Conservation (phyloP, 2,329 filamentous ascomycete species). For the Fusarium subglutinans region DNA sequence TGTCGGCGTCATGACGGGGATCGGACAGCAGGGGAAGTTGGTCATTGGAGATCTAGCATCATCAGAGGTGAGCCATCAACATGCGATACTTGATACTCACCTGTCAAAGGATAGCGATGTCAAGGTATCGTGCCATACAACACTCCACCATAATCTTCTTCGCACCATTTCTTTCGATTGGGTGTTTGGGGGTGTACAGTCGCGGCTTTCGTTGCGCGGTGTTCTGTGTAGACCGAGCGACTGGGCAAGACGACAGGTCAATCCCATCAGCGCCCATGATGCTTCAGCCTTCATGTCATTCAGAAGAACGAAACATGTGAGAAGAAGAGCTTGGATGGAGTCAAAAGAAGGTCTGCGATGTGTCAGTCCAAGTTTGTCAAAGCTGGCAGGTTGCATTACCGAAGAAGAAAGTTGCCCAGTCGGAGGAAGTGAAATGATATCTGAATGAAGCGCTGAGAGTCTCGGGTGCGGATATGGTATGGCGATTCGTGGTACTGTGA, state of each 20-base stretch:
- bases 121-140: slow-evolving; percentile 73
- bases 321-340: slow-evolving; percentile 70
- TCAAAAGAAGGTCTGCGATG: slow-evolving; percentile 66
- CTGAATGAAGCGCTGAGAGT: slow-evolving; percentile 69
- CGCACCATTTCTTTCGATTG: slow-evolving; percentile 64
- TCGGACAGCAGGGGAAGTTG: slow-evolving; percentile 64
- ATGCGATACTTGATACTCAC: slow-evolving; percentile 45
- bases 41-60: slow-evolving; percentile 67
- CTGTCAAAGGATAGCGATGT: slow-evolving; percentile 73
- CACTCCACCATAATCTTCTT: slow-evolving; percentile 70
- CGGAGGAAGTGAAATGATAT: slow-evolving; percentile 73
- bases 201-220: slow-evolving; percentile 55
- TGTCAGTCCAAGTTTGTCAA: slow-evolving; percentile 4
- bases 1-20: slow-evolving; percentile 56
- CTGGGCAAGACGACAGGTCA: slow-evolving; percentile 72
- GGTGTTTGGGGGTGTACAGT: slow-evolving; percentile 54
- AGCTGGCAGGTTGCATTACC: slow-evolving; percentile 47
- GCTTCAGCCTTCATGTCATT: slow-evolving; percentile 77
- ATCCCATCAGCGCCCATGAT: slow-evolving; percentile 71
- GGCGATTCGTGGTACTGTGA: slow-evolving; percentile 73
- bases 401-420: slow-evolving; percentile 69
- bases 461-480: slow-evolving; percentile 67
- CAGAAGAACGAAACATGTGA: slow-evolving; percentile 70
- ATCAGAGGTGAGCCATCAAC: slow-evolving; percentile 6
- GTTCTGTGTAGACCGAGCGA: slow-evolving; percentile 69